Conservation (phyloP, 495 filamentous ascomycete genomes). For the Aspergillus diversus region DNA sequence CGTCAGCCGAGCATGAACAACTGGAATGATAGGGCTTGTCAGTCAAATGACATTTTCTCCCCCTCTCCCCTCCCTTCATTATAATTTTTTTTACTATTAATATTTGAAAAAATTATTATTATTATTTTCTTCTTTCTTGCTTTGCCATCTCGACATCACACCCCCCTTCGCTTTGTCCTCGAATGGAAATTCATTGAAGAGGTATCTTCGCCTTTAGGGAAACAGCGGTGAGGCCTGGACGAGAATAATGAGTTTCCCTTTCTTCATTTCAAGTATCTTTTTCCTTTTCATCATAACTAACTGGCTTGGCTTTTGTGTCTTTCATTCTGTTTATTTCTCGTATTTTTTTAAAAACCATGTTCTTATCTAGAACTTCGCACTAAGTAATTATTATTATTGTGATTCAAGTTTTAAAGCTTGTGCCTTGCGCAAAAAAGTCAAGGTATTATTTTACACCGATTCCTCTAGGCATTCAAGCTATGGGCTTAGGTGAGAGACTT, state of each 20-base stretch:
- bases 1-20: slow-evolving; percentile 25
- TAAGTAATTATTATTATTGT: no score
- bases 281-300: neutral
- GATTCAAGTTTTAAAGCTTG: no score
- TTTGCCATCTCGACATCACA: slow-evolving; percentile 3
- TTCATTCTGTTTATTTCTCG: neutral
- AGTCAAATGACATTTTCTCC: slow-evolving; percentile 24
- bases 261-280: neutral
- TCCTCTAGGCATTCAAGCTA: slow-evolving; percentile 10
- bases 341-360: no score
- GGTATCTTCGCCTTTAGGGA: slow-evolving; percentile 5
- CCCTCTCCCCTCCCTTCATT: neutral
- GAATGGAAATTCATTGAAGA: slow-evolving; percentile 3
- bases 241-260: neutral
- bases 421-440: neutral
- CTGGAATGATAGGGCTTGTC: slow-evolving; percentile 27
- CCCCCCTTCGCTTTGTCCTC: neutral
- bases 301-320: neutral
- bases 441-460: slow-evolving; percentile 19
- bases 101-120: slow-evolving; percentile 1
- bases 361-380: no score
- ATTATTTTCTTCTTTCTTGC: neutral
- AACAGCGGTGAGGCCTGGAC: slow-evolving; percentile 29
- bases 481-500: neutral
- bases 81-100: neutral